Conservation (phyloP, 768 basidiomycete genomes). For the Jaapia argillacea region DNA sequence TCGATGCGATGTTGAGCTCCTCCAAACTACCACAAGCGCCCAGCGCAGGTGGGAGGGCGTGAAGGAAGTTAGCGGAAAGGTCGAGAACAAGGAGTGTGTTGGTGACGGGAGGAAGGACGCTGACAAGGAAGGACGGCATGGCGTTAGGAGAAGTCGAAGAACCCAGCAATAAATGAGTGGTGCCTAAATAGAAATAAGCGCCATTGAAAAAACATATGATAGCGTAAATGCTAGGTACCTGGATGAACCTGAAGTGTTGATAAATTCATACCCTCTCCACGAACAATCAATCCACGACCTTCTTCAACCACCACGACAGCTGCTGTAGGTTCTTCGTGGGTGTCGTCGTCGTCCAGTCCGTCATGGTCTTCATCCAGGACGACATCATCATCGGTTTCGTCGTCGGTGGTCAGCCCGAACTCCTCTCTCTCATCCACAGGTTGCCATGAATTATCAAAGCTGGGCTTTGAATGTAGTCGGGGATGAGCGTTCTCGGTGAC, state of each 20-base stretch:
- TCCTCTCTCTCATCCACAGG: conserved; percentile 66
- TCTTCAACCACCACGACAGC: conserved; percentile 76
- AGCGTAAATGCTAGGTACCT: conserved; percentile 38
- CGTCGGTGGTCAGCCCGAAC: conserved; percentile 42
- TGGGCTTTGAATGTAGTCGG: conserved; percentile 47
- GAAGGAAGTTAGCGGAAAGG: conserved; percentile 82
- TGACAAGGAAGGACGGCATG: conserved; percentile 66
- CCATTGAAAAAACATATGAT: not conserved
- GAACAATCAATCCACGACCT: conserved; percentile 76
- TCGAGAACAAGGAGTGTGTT: conserved; percentile 84
- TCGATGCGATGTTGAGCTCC: conserved; percentile 89
- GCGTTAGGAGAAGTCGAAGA: conserved; percentile 68
- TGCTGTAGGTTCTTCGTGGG: conserved; percentile 56
- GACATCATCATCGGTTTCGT: conserved; percentile 34
- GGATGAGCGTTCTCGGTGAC: conserved; percentile 28
- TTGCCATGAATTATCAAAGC: conserved; percentile 72
- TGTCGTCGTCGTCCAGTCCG: conserved; percentile 37
- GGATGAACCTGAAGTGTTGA: conserved; percentile 54
- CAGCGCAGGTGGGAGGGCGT: conserved; percentile 74
- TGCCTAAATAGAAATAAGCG: conserved; percentile 38
- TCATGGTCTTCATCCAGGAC: conserved; percentile 34
- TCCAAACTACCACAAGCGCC: conserved; percentile 76
- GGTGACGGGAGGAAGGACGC: conserved; percentile 60
- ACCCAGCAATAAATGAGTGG: conserved; percentile 90
- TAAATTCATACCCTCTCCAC: conserved; percentile 53